Evolutionary conservation across 192 early-diverging fungal species (phyloP), one percentile per base, ranked within the genome.

Genomic region (Podila epigama): DNA sequence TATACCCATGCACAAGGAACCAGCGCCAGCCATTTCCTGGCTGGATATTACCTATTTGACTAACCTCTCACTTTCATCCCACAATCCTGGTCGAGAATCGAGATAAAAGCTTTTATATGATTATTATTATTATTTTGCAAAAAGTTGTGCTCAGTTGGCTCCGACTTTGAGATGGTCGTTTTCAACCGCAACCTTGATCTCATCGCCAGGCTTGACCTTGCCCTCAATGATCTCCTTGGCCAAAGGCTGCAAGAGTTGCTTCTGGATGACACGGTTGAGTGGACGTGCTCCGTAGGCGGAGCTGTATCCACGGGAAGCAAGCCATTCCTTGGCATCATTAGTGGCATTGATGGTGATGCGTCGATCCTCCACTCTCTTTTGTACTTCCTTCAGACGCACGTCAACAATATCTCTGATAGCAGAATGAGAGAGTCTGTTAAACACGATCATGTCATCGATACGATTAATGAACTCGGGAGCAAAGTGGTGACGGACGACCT

Each of bases 251-350:
- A 89, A 63, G 9, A 89, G 41, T 51, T 81, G 79, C 36, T 89
- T 86, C 75, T 99, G 94, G 53, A 99, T 83, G 70, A 92, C 93
- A 58, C 98, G 90, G 58, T 91, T 87, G 27, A 99, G 79, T 5
- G 98, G 98, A 16, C 98, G 86, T 6, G 97, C 98, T 68, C 98
- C 98, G 80, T 95, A 99, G 10, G 91, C 81, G 29, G 96, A 96
- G 81, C 97, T 94, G 70, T 98, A 99, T 18, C 95, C 88, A 44
- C 87, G 73, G 50, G 84, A 71, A 22, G 96, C 83, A 11, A 99
- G 86, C 79, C 89, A 89, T 57, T 94, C 84, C 37, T 89, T 85
- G 6, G 95, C 96, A 5, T 82, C 80, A 12, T 88, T 79, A 36
- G 92, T 86, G 31, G 95, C 86, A 31, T 72, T 58, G 27, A 99